Evolutionary conservation across 768 basidiomycete species (phyloP), one percentile per base, ranked within the genome.

Genomic region (Paxillus ammoniavirescens): DNA sequence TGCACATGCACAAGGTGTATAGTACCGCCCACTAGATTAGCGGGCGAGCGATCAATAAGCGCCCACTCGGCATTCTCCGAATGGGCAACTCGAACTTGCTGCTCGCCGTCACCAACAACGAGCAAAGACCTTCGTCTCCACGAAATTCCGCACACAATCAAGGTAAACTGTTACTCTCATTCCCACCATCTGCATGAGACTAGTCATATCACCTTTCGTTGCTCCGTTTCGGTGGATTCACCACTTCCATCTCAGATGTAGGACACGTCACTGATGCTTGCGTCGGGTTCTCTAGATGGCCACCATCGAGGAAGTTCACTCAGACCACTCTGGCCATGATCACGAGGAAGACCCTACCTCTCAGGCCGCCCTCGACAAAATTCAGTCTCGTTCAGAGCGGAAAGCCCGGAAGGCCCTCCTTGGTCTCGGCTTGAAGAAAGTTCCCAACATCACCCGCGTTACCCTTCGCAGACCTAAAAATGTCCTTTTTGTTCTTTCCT

Each of bases 391-490:
- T 59, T 86, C 93, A 36, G 94, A 98, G 75, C 87, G 94, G 64
- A 97, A 96, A 73, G 93, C 94, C 48, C 82, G 94, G 70, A 97
- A 98, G 76, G 93, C 94, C 14, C 83, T 98, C 49, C 80, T 94
- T 60, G 78, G 86, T 61, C 80, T 98, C 62, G 97, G 97, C 38
- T 75, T 99, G 73, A 97, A 97, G 77, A 88, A 84, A 73, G 89
- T 99, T 52, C 83, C 87, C 53, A 87, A 83, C 63, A 98, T 99
- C 73, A 97, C 92, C 63, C 84, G 97, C 52, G 97, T 99, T 50
- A 96, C 93, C 53, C 80, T 99, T 65, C 80, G 94, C 69, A 82
- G 95, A 72, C 91, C 97, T 46, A 98, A 98, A 78, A 94, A 93
- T 69, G 93, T 96, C 58, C 84, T 98, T 57, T 91, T 98, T 69